Base-by-base conservation (phyloP, 1,284 basidiomycete species). In the Apiotrichum domesticum region DNA sequence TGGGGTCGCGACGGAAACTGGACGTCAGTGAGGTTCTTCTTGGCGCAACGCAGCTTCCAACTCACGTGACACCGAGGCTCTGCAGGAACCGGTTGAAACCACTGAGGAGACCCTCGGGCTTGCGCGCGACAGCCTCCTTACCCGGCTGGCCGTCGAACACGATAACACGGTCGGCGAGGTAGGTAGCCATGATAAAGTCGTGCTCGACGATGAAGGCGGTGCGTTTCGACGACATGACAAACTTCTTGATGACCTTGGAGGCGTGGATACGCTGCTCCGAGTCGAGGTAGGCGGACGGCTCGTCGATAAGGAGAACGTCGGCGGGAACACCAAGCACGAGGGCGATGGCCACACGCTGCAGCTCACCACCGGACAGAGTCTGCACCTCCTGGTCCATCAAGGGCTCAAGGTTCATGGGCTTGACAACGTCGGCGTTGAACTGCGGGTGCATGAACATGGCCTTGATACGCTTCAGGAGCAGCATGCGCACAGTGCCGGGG, bases 221-320 rank as follows among this genome's bases (percentile, higher is more conserved):
- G 79, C 94, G 92, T 81, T 96, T 95, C 13, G 90, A 84, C 66
- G 92, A 87, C 47, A 98, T 84, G 70, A 97, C 88, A 77, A 94
- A 96, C 57, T 92, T 85, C 79, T 98, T 98, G 80, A 98, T 97
- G 70, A 97, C 91, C 73, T 95, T 94, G 72, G 87, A 87, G 6
- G 94, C 90, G 64, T 92, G 88, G 74, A 98, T 97, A 86, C 93
- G 93, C 76, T 98, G 93, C 76, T 98, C 93, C 39, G 94, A 96
- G 75, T 98, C 93, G 69, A 98, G 81, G 85, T 75, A 75, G 29
- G 74, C 73, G 15, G 77, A 78, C 21, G 77, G 78, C 64, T 81
- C 90, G 73, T 96, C 93, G 57, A 97, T 85, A 46, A 83, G 85
- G 83, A 53, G 90, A 78, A 44, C 72, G 54, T 74, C 88, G 69